A percentile compares a stretch with the other conserved stretches of the same genome.
Conservation (phyloP, 1,139 yeast genomes). For the Geotrichum bryndzae region DNA sequence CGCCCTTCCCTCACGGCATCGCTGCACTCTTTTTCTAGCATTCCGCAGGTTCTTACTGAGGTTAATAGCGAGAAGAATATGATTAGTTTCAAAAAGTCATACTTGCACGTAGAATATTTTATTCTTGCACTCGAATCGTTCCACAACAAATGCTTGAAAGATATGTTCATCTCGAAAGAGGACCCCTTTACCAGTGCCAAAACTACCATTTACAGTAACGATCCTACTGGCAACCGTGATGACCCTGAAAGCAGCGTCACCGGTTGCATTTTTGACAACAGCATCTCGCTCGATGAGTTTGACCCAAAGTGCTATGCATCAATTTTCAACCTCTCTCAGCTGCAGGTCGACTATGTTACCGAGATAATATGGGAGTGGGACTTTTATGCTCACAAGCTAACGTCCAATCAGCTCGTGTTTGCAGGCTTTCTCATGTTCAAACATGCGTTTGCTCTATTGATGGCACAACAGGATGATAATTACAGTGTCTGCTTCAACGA, state of each 20-base stretch:
- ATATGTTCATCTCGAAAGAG: not conserved
- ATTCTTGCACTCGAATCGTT: not conserved
- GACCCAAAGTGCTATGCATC: not conserved
- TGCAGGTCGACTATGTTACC: not conserved
- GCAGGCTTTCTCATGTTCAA: slow-evolving; percentile 54
- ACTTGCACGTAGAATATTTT: slow-evolving; percentile 5
- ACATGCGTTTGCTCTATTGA: slow-evolving; percentile 40
- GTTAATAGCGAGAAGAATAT: not conserved
- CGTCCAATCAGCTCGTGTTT: slow-evolving; percentile 61
- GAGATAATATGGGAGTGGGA: slow-evolving; percentile 31
- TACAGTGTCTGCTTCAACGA: not conserved
- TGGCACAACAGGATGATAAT: slow-evolving; percentile 19
- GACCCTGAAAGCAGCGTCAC: not conserved
- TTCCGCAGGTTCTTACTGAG: not conserved
- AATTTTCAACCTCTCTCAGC: not conserved
- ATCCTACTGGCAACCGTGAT: not conserved
- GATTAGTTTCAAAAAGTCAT: slow-evolving; percentile 5
- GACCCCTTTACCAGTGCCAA: not conserved
- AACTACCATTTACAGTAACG: not conserved
- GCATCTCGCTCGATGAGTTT: not conserved
- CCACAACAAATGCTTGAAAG: not conserved
- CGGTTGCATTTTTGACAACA: not conserved
- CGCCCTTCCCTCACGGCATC: slow-evolving; percentile 6
- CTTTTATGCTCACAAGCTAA: slow-evolving; percentile 63
- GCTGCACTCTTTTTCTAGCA: slow-evolving; percentile 4